A percentile compares a stretch with the other conserved stretches of the same genome.
phyloP scores from a whole-genome alignment of 441 rosid species.

The Mallotus japonicus region DNA sequence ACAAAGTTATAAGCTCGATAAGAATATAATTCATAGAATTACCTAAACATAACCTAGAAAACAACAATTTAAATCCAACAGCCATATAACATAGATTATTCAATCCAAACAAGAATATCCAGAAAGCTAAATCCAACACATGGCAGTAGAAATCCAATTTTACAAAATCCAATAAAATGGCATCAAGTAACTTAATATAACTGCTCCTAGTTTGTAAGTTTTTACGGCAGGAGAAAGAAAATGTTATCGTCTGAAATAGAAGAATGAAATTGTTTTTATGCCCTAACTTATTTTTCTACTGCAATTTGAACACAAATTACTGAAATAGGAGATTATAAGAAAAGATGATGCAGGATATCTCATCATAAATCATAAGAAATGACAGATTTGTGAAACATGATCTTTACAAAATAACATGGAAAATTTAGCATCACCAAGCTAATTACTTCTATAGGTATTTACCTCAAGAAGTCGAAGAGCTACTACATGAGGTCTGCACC shows the following conservation, averaged over 20 bases:
- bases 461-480: constrained; percentile 93
- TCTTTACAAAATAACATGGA: not conserved
- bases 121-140: not conserved
- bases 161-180: not conserved
- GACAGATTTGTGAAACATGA: not conserved
- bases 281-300: too few species aligned
- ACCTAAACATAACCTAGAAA: not conserved
- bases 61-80: not conserved
- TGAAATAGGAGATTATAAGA: not conserved
- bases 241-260: too few species aligned
- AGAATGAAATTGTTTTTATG: too few species aligned
- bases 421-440: not conserved
- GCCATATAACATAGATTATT: not conserved
- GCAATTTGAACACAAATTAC: too few species aligned
- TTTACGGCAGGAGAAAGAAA: too few species aligned
- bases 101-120: not conserved
- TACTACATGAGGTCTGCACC: constrained; percentile 85
- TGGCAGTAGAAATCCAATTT: not conserved
- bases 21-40: not conserved
- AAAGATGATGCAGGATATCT: not conserved
- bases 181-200: too few species aligned
- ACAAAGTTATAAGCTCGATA: constrained; percentile 29
- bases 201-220: too few species aligned
- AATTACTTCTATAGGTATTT: constrained; percentile 23
- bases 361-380: not conserved